phyloP scores from a whole-genome alignment of 2,329 filamentous ascomycete species.

The Aspergillus amoenus region DNA sequence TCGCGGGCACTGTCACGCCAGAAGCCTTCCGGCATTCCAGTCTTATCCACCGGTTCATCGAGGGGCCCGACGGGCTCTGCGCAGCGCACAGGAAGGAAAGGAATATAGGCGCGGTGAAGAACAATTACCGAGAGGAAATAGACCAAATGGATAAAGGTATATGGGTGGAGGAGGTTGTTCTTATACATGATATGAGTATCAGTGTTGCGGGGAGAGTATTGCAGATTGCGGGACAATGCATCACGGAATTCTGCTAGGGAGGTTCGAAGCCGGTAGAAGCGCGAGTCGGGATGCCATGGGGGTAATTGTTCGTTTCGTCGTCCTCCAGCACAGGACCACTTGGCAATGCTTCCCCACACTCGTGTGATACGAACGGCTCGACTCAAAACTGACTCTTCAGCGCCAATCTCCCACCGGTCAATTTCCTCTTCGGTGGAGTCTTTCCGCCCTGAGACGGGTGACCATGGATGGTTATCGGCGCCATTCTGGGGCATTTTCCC shows the following conservation, averaged over 20 bases:
- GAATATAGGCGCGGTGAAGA: constrained; percentile 56
- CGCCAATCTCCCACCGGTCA: constrained; percentile 53
- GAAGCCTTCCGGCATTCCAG: constrained; percentile 47
- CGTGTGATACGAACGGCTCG: constrained; percentile 56
- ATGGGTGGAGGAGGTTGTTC: constrained; percentile 50
- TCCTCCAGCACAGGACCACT: constrained; percentile 57
- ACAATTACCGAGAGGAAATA: constrained; percentile 56
- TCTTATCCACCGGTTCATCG: constrained; percentile 49
- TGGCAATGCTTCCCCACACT: constrained; percentile 56
- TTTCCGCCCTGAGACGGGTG: constrained; percentile 38
- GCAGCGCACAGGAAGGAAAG: constrained; percentile 53
- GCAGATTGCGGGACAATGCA: constrained; percentile 52
- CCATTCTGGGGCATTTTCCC: constrained; percentile 38
- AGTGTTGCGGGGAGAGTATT: constrained; percentile 52
- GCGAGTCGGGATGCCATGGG: constrained; percentile 54
- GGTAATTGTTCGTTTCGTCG: constrained; percentile 50
- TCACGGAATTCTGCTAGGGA: constrained; percentile 52
- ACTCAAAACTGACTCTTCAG: constrained; percentile 54
- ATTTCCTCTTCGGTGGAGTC: constrained; percentile 45
- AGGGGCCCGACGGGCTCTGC: constrained; percentile 53
- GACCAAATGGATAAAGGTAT: constrained; percentile 56
- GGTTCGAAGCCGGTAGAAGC: constrained; percentile 48
- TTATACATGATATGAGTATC: constrained; percentile 55
- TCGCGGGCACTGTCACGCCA: constrained; percentile 53
- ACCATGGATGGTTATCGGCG: constrained; percentile 39